Evolutionary conservation across 78 protist genomes (phyloP), one percentile per base, ranked within the genome.

Genomic region (Polysphondylium violaceum): DNA sequence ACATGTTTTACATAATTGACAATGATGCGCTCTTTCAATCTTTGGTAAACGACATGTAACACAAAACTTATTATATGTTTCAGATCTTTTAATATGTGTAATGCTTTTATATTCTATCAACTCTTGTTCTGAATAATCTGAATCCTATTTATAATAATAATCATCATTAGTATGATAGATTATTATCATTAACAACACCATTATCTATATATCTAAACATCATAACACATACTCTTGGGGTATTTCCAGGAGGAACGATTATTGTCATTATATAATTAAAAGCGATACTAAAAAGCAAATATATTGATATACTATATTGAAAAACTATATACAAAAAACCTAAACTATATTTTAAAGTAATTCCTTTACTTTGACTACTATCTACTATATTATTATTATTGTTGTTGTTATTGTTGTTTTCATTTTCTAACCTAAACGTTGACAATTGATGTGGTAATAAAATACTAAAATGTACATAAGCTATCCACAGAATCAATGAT

Each of bases 11-110:
- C 98, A 96, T 21, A 89, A 27, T 50, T 38, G 47, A 90, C 98
- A 96, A 81, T 96, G 98, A 67, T 96, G 98, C 41, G 97, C 56
- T 12, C 98, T 53, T 17, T 65, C 87, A 1, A 74, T 74, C 67
- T 91, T 95, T 59, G 83, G 86, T 75, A 76, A 71, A 50, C 83
- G 29, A 71, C 90, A 73, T 25, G 79, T 53, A 35, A 69, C 71
- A 44, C 94, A 88, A 44, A 69, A 88, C 38, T 60, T 69, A 14
- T 56, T 23, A 50, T 65, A 61, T 14, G 74, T 40, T 25, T 51
- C 60, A 43, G 92, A 68, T 61, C 68, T 65, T 47, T 74, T 73
- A 6, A 87, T 75, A 9, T 50, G 44, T 63, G 23, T 87, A 12
- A 87, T 74, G 11, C 35, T 41, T 31, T 64, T 58, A 40, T 55